Conservation (phyloP, 495 filamentous ascomycete species). For the Cercophora samala region DNA sequence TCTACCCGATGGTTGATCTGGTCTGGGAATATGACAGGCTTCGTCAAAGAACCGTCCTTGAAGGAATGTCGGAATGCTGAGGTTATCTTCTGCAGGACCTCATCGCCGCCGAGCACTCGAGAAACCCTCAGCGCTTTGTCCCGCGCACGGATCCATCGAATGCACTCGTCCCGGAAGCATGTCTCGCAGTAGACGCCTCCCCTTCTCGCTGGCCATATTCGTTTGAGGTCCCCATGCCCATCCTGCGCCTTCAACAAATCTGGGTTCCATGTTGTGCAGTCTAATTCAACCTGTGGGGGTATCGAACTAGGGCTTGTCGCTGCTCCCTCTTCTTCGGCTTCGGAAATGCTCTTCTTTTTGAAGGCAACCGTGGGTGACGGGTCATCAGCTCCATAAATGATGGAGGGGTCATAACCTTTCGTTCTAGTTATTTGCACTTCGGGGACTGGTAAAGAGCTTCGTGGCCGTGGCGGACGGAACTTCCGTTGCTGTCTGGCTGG, state of each 20-base stretch:
- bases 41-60: neutral
- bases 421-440: neutral
- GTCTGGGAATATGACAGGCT: neutral
- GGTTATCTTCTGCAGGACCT: neutral
- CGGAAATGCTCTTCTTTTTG: too few species aligned
- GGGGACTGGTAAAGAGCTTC: neutral
- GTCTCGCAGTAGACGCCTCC: conserved; percentile 12
- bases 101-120: neutral
- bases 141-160: neutral
- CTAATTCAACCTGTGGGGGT: neutral
- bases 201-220: neutral
- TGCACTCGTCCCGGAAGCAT: conserved; percentile 11
- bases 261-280: neutral
- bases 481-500: neutral
- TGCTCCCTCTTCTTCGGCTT: too few species aligned
- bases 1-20: neutral
- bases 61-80: neutral
- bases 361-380: too few species aligned
- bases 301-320: neutral
- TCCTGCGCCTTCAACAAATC: neutral
- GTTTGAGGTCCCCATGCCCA: neutral
- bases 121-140: neutral
- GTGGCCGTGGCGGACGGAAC: neutral
- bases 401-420: neutral
- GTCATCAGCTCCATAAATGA: neutral